Evolutionary conservation across 345 rosid genomes (phyloP).

Genomic region (Raphanus raphanistrum): DNA sequence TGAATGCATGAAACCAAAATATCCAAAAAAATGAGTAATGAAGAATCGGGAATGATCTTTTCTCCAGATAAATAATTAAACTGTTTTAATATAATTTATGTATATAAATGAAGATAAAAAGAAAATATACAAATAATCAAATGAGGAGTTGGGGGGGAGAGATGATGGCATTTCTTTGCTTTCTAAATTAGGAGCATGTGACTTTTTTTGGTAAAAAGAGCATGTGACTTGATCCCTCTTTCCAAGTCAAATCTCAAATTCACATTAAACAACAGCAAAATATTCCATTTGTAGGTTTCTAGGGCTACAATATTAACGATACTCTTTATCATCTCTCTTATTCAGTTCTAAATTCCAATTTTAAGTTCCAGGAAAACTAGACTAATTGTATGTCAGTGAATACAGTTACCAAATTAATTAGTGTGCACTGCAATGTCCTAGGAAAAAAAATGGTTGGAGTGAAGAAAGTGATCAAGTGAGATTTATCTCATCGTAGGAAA

Average conservation of each 20-base stretch:
- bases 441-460: not conserved
- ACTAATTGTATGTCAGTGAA: not conserved
- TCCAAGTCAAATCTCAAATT: conserved; percentile 35
- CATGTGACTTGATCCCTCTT: conserved; percentile 43
- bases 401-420: not conserved
- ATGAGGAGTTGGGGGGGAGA: conserved; percentile 32
- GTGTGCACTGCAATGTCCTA: not conserved
- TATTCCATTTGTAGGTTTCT: not conserved
- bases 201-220: no score
- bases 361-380: not conserved
- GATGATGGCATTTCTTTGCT: conserved; percentile 39
- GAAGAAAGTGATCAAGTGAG: conserved; percentile 30
- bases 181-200: conserved; percentile 41
- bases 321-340: not conserved
- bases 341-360: not conserved
- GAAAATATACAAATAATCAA: conserved; percentile 34
- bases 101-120: conserved; percentile 4
- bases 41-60: conserved; percentile 19
- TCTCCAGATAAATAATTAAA: conserved; percentile 2
- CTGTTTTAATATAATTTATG: not conserved
- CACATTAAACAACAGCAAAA: not conserved
- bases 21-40: conserved; percentile 28
- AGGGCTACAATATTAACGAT: not conserved
- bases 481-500: conserved; percentile 14
- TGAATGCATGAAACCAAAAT: conserved; percentile 30